Base-by-base conservation (phyloP, 202 grass and related monocot species). In the Zoysia matrella region DNA sequence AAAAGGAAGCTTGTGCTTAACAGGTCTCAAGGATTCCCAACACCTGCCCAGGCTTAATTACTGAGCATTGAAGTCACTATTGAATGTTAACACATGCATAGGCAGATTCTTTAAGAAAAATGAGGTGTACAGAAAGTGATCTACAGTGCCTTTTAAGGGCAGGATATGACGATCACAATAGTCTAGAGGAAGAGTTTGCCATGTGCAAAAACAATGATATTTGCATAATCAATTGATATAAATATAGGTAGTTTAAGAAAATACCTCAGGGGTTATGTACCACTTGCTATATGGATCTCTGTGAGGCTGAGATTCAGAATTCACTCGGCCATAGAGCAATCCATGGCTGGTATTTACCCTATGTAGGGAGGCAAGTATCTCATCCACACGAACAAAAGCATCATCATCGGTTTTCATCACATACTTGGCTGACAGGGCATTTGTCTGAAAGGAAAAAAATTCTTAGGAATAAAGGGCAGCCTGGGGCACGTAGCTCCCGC, bases 241-340 rank as follows among this genome's bases (percentile, higher is more conserved):
- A 67, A 65, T 22, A 18, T 15, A 41, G 11, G 73, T 22, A 85
- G 30, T 56, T 73, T 58, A 65, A 44, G 53, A 79, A 12, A 83
- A 72, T 95, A 99, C 96, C 93, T 95, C 83, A 63, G 80, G 65
- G 30, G 89, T 91, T 65, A 99, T 94, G 82, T 88, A 95, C 96
- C 96, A 95, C 66, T 99, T 99, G 96, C 92, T 95, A 39, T 99
- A 83, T 47, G 77, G 81, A 86, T 95, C 83, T 82, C 92, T 83
- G 71, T 99, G 92, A 55, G 96, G 92, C 77, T 90, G 70, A 46
- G 96, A 95, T 70, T 90, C 78, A 50, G 87, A 80, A 90, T 95
- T 92, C 46, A 99, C 92, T 45, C 80, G 87, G 8, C 96, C 96
- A 87, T 93, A 99, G 49, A 99, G 47, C 60, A 99, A 86, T 44